Percentiles rank a stretch among this genome's conserved stretches.
These are phyloP conservation scores for Bocquillonia castaneifolia DNA, from an alignment of 441 rosid species.

Conservation along the genomic window DNA sequence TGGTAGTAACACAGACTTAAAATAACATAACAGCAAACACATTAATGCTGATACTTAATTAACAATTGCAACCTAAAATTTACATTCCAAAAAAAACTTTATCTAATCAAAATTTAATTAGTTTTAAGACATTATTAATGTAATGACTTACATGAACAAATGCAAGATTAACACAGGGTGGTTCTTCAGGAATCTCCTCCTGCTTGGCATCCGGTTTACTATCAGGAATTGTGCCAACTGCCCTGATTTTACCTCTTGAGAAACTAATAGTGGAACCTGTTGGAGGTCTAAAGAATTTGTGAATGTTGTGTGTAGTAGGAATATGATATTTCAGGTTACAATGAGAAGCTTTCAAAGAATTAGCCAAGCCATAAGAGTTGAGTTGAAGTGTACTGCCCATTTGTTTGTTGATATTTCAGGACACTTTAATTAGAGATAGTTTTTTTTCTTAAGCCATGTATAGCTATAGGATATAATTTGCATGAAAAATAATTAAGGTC, in stretches of 20 bases:
- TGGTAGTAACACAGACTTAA: slow-evolving; percentile 74
- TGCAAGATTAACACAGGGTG: slow-evolving; percentile 58
- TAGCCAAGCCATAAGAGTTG: slow-evolving; percentile 31
- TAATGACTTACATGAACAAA: slow-evolving; percentile 68
- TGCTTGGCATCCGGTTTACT: slow-evolving; percentile 31
- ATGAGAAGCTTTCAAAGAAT: slow-evolving; percentile 31
- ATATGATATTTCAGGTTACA: slow-evolving; percentile 21
- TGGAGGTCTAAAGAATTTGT: slow-evolving; percentile 23
- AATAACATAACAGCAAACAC: not conserved
- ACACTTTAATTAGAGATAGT: not conserved
- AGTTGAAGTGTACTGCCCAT: slow-evolving; percentile 52
- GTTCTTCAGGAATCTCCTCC: slow-evolving; percentile 29
- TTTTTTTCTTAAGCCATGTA: too few species aligned
- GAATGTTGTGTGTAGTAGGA: slow-evolving; percentile 9
- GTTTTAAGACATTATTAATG: not conserved
- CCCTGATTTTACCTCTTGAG: slow-evolving; percentile 34
- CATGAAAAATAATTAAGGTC: not conserved
- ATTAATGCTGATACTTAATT: not conserved
- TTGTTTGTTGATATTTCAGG: slow-evolving; percentile 16
- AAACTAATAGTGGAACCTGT: slow-evolving; percentile 24
- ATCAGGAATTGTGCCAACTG: slow-evolving; percentile 44
- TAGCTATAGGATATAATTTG: not conserved
- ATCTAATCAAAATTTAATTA: too few species aligned
- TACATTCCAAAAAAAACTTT: not conserved
- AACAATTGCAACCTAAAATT: too few species aligned